Evolutionary conservation across 1,284 basidiomycete species (phyloP).

Genomic region (Inonotus obliquus): DNA sequence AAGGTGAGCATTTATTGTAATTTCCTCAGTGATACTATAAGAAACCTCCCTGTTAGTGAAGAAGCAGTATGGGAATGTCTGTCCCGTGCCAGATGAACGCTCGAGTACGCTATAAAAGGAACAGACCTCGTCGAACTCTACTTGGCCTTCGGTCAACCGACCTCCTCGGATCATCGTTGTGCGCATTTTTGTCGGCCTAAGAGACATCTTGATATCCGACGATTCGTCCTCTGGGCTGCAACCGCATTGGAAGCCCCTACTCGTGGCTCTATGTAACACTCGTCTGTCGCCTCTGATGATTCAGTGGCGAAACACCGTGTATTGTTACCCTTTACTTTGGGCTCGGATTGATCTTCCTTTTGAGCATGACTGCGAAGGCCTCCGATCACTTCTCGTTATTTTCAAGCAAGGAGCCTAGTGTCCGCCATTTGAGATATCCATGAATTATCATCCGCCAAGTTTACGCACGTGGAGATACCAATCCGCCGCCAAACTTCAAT

Average conservation of each 20-base stretch:
- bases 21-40: too few relatives aligned
- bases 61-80: too few relatives aligned
- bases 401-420: not conserved
- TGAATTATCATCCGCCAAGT: too few relatives aligned
- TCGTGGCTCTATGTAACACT: not conserved
- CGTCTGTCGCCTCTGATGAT: not conserved
- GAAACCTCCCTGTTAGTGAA: too few relatives aligned
- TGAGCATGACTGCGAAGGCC: not conserved
- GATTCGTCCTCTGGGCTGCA: not conserved
- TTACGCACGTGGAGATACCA: too few relatives aligned
- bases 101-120: not conserved
- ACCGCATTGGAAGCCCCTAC: not conserved
- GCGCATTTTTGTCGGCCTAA: not conserved
- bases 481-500: not conserved
- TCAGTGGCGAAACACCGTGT: not conserved
- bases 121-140: not conserved
- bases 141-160: not conserved
- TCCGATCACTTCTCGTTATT: not conserved
- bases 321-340: not conserved
- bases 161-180: not conserved
- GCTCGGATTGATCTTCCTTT: not conserved
- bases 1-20: too few relatives aligned
- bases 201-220: not conserved
- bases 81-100: not conserved
- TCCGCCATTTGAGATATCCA: not conserved